phyloP scores from a whole-genome alignment of 78 protist species.

The Anaeramoeba ignava region DNA sequence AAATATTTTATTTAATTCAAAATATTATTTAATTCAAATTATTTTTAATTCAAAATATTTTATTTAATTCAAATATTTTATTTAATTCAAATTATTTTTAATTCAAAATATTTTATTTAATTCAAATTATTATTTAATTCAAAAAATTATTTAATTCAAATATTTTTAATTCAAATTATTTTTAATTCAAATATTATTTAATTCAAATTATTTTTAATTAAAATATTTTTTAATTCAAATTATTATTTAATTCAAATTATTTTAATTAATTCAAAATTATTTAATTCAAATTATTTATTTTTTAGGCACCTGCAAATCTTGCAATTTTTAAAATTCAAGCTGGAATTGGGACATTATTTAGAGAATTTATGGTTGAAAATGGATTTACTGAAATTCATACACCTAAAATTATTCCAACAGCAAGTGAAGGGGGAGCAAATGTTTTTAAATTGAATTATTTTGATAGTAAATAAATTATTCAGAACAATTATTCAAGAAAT shows the following conservation, averaged over 20 bases:
- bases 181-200: neutral
- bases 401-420: constrained; percentile 76
- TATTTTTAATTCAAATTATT: neutral
- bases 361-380: constrained; percentile 32
- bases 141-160: neutral
- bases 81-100: no score
- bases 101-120: no score
- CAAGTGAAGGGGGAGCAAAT: constrained; percentile 92
- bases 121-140: constrained; percentile 5
- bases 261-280: no score
- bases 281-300: constrained; percentile 47
- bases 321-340: constrained; percentile 63
- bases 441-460: constrained; percentile 86
- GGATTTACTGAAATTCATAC: constrained; percentile 89
- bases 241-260: constrained; percentile 73
- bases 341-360: constrained; percentile 1
- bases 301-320: constrained; percentile 67
- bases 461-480: constrained; percentile 25
- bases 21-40: no score
- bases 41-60: no score
- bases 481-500: no score
- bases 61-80: no score
- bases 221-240: constrained; percentile 68
- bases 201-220: constrained; percentile 29
- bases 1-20: no score